A percentile compares a stretch with the other conserved stretches of the same genome.
These are phyloP conservation scores for Lophiostoma macrostomum DNA, from an alignment of 495 filamentous ascomycete genomes.

Conservation along the genomic window DNA sequence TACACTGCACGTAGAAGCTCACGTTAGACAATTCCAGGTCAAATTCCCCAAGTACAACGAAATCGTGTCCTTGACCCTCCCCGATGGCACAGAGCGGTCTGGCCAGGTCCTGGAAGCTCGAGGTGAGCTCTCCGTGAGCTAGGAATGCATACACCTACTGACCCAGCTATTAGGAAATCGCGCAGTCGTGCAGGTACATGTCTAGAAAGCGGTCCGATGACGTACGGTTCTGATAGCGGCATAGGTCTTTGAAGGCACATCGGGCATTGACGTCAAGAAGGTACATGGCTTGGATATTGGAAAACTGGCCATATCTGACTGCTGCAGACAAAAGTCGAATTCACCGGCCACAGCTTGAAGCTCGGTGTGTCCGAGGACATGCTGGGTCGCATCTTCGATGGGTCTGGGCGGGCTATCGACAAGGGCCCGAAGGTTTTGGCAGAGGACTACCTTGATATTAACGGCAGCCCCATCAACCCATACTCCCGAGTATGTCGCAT, in stretches of 20 bases:
- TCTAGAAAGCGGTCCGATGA: not conserved
- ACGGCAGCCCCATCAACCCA: slow-evolving; percentile 98
- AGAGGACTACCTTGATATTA: slow-evolving; percentile 98
- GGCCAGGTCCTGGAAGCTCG: slow-evolving; percentile 96
- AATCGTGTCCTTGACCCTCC: slow-evolving; percentile 92
- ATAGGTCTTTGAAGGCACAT: slow-evolving; percentile 95
- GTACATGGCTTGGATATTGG: slow-evolving; percentile 43
- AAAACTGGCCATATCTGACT: slow-evolving; percentile 13
- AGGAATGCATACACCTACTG: not conserved
- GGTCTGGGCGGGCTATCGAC: slow-evolving; percentile 94
- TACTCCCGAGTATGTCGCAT: slow-evolving; percentile 74
- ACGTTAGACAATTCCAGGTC: slow-evolving; percentile 54
- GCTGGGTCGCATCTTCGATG: slow-evolving; percentile 98
- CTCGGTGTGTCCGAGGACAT: slow-evolving; percentile 99
- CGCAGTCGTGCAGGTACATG: slow-evolving; percentile 79
- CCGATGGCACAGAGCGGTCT: slow-evolving; percentile 89
- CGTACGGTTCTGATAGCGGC: slow-evolving; percentile 7
- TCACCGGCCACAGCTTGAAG: slow-evolving; percentile 94
- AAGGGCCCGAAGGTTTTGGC: slow-evolving; percentile 98
- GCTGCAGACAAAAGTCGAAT: slow-evolving; percentile 84
- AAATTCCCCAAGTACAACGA: slow-evolving; percentile 98
- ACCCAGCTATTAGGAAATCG: slow-evolving; percentile 63
- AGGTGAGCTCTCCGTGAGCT: slow-evolving; percentile 54
- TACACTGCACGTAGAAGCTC: slow-evolving; percentile 16
- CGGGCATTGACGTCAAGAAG: slow-evolving; percentile 98